Base-by-base conservation (phyloP, 2,329 filamentous ascomycete species). In the Stagonosporopsis chrysanthemi region DNA sequence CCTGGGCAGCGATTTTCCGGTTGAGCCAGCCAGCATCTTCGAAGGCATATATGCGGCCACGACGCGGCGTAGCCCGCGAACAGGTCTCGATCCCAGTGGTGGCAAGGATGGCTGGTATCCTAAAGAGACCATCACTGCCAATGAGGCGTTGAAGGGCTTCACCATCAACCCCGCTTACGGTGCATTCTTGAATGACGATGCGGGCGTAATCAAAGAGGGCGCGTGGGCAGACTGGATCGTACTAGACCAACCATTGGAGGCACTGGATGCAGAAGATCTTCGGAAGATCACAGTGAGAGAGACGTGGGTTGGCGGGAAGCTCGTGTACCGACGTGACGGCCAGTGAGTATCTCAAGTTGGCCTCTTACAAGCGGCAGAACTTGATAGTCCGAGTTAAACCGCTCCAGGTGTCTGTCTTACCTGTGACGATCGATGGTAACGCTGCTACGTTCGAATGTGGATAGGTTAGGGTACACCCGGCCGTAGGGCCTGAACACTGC, bases 201-300 rank as follows among this genome's bases (percentile, higher is more conserved):
- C 85, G 1, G 88, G 88, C 0, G 78, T 83, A 0, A 88, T 90
- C 28, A 74, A 79, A 51, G 72, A 79, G n/a, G 87, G 86, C 0
- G 85, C 84, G 1, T 85, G 85, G 70, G 88, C 88, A 0, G 88
- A 90, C 71, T 90, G 87, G 88, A 79, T 90, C 4, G 87, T 91
- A n/a, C 73, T 90, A 12, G 87, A 90, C 61, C 71, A 78, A 58
- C 82, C 84, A 41, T 67, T 89, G 0, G 82, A 84, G 51, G 76
- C 67, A 0, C 71, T 84, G 29, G 77, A 80, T 11, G 57, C 83
- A 2, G 85, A 88, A 56, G 56, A 62, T 22, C 64, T 90, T 51
- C 81, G 85, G 23, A 76, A 75, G 4, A 67, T 88, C 7, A 79
- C 74, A 45, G 87, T 90, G 1, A 80, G 77, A 59, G 88, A 90